These are phyloP conservation scores for Kondoa subrosea DNA, from an alignment of 768 basidiomycete species.

Conservation along the genomic window DNA sequence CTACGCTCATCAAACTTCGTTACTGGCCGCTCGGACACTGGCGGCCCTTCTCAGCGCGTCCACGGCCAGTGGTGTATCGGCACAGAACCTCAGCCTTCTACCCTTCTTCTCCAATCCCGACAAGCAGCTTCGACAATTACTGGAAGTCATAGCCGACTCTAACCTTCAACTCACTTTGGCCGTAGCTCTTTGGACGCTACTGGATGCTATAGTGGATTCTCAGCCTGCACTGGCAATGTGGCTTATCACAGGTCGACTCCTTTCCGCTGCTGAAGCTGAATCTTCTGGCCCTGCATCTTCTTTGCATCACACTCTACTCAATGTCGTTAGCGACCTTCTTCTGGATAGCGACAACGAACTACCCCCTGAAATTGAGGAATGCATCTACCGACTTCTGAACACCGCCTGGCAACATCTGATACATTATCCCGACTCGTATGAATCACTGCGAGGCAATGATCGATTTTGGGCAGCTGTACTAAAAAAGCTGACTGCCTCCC, in stretches of 20 bases:
- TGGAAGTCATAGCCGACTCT: neutral
- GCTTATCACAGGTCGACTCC: slow-evolving; percentile 53
- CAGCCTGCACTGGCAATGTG: slow-evolving; percentile 70
- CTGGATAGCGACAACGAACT: slow-evolving; percentile 38
- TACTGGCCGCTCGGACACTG: slow-evolving; percentile 4
- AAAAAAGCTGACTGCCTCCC: neutral
- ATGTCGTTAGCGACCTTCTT: neutral
- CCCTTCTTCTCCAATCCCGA: neutral
- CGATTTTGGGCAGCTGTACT: slow-evolving; percentile 20
- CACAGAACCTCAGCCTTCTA: neutral
- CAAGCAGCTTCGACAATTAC: neutral
- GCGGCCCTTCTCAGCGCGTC: neutral
- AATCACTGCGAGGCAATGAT: slow-evolving; percentile 41
- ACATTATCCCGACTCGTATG: slow-evolving; percentile 50
- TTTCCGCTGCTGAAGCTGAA: slow-evolving; percentile 29
- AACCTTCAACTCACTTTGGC: neutral
- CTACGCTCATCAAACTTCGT: neutral
- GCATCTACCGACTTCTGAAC: slow-evolving; percentile 59
- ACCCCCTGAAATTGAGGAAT: slow-evolving; percentile 56
- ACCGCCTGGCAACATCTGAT: slow-evolving; percentile 62
- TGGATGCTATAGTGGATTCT: slow-evolving; percentile 56
- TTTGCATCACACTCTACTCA: slow-evolving; percentile 24
- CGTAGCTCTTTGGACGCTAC: neutral
- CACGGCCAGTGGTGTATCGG: neutral
- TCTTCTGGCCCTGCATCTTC: slow-evolving; percentile 15